phyloP scores from a whole-genome alignment of 2,329 filamentous ascomycete species.

The Alternaria gaisen region DNA sequence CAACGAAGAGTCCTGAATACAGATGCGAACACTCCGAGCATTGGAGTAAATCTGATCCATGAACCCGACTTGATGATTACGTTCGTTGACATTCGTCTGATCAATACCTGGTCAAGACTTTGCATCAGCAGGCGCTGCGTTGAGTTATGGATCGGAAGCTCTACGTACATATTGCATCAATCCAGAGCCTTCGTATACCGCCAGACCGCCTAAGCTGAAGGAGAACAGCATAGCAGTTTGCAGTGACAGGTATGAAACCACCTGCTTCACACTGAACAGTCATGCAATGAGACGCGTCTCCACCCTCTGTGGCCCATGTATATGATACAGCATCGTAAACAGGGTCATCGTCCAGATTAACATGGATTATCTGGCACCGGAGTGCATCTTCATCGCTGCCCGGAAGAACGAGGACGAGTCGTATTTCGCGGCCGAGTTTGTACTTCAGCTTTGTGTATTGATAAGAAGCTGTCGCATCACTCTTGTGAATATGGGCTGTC shows the following conservation, averaged over 20 bases:
- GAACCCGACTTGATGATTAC: slow-evolving; percentile 22
- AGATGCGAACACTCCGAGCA: slow-evolving; percentile 6
- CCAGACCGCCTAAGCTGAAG: slow-evolving; percentile 10
- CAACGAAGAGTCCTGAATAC: neutral
- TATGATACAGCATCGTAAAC: slow-evolving; percentile 26
- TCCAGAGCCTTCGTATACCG: slow-evolving; percentile 20
- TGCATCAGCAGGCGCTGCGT: neutral
- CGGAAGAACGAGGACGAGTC: slow-evolving; percentile 6
- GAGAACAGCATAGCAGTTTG: slow-evolving; percentile 21
- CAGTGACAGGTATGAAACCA: slow-evolving; percentile 16
- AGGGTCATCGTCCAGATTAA: slow-evolving; percentile 14
- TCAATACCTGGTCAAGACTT: slow-evolving; percentile 10
- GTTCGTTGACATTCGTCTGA: slow-evolving; percentile 19
- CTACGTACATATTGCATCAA: slow-evolving; percentile 28
- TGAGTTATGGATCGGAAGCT: neutral
- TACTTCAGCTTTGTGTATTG: slow-evolving; percentile 18
- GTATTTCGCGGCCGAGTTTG: slow-evolving; percentile 12
- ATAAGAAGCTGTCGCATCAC: neutral
- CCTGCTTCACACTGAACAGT: neutral
- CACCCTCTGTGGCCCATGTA: slow-evolving; percentile 17
- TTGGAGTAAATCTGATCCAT: slow-evolving; percentile 24
- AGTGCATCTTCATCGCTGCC: neutral
- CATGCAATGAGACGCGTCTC: slow-evolving; percentile 1
- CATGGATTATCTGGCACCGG: slow-evolving; percentile 14
- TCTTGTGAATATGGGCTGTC: neutral